Percentiles rank a stretch among this genome's conserved stretches.
Evolutionary conservation across 2,329 filamentous ascomycete species (phyloP).

Genomic region (Alternaria metachromatica): DNA sequence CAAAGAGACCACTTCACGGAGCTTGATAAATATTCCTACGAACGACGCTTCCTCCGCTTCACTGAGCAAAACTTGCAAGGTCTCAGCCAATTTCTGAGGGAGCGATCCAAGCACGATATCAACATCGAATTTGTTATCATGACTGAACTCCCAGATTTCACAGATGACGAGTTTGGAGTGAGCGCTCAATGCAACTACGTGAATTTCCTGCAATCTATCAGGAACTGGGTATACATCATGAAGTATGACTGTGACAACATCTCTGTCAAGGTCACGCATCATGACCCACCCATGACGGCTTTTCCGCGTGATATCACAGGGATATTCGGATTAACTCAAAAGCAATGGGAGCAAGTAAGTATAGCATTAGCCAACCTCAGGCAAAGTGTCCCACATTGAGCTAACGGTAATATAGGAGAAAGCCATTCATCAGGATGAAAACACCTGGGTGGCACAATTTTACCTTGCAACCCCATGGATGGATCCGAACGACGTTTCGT

Average conservation of each 20-base stretch:
- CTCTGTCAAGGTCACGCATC: constrained; percentile 23
- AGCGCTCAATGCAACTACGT: constrained; percentile 1
- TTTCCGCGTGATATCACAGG: constrained; percentile 27
- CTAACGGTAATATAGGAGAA: constrained; percentile 10
- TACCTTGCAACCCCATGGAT: background rate
- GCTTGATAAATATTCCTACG: constrained; percentile 7
- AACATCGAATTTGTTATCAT: constrained; percentile 31
- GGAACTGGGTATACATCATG: constrained; percentile 24
- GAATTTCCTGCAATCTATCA: constrained; percentile 26
- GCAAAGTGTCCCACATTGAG: background rate
- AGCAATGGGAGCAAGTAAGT: constrained; percentile 30
- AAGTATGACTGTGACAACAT: constrained; percentile 20
- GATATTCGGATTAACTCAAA: constrained; percentile 21
- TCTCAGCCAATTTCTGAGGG: background rate
- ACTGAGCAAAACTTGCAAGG: background rate
- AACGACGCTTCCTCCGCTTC: constrained; percentile 12
- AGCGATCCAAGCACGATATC: background rate
- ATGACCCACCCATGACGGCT: constrained; percentile 18
- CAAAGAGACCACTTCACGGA: background rate
- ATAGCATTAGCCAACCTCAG: background rate
- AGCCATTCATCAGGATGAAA: background rate
- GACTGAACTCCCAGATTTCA: constrained; percentile 5
- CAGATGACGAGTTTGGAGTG: background rate
- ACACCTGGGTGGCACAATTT: background rate
- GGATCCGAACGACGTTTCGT: too few relatives aligned